Conservation (phyloP, 2,329 filamentous ascomycete species). For the Colletotrichum sp. region DNA sequence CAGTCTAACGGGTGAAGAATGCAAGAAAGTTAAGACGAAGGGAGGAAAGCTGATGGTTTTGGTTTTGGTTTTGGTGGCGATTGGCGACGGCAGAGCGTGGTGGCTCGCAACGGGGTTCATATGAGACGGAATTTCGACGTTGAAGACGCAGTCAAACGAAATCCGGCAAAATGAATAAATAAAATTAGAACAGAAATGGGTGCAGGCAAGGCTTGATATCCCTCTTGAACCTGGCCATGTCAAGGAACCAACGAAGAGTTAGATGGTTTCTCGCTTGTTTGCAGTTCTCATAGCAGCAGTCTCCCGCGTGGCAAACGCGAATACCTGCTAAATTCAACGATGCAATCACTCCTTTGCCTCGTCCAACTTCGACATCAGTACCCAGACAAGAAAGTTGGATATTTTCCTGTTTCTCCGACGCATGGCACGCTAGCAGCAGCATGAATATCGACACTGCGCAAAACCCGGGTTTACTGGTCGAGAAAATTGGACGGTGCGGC, state of each 20-base stretch:
- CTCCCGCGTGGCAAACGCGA: not conserved
- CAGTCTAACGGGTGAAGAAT: not conserved
- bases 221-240: not conserved
- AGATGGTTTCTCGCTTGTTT: not conserved
- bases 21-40: not conserved
- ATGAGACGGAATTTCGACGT: not conserved
- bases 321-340: not conserved
- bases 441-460: not conserved
- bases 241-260: accelerated
- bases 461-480: not conserved
- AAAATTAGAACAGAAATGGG: accelerated
- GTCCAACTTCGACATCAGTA: accelerated
- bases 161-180: accelerated
- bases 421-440: not conserved
- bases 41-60: not conserved
- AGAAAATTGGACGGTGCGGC: not conserved
- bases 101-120: not conserved
- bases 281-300: not conserved
- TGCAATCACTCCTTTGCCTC: not conserved
- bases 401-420: not conserved
- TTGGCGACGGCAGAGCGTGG: not conserved
- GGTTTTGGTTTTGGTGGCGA: not conserved
- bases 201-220: not conserved
- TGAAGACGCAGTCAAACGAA: not conserved
- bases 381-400: not conserved